A percentile compares a stretch with the other conserved stretches of the same genome.
phyloP scores from a whole-genome alignment of 768 basidiomycete species.

The Termitomyces sp. region DNA sequence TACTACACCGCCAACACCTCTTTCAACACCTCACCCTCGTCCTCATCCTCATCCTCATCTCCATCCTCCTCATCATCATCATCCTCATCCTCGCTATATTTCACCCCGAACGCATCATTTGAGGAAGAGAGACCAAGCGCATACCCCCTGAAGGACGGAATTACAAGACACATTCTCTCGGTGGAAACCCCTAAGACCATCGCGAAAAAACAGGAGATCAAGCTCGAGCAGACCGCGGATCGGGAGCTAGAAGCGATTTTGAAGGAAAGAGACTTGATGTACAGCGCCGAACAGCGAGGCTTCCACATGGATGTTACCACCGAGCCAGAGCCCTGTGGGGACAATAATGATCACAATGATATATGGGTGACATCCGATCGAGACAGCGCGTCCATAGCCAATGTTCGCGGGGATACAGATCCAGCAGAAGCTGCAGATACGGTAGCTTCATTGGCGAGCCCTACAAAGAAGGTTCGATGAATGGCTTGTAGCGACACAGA shows the following conservation, averaged over 20 bases:
- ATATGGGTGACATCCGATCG: background rate
- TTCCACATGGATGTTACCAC: background rate
- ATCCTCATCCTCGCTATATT: slow-evolving; percentile 1
- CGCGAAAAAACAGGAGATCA: background rate
- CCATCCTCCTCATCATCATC: background rate
- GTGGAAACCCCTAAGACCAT: background rate
- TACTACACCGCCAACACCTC: background rate
- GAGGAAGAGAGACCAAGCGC: background rate
- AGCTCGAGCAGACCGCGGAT: background rate
- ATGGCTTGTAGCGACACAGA: background rate
- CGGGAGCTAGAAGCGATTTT: slow-evolving; percentile 1
- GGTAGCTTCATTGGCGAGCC: background rate
- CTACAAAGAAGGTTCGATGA: background rate
- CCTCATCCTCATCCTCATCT: background rate
- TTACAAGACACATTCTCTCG: background rate
- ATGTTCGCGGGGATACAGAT: background rate
- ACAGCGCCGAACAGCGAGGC: background rate
- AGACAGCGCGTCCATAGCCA: background rate
- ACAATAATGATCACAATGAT: background rate
- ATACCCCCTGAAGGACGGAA: background rate
- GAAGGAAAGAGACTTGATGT: background rate
- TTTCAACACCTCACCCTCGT: background rate
- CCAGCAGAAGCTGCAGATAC: background rate
- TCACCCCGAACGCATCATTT: background rate
- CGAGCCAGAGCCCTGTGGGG: background rate